Conservation (phyloP, 2,329 filamentous ascomycete genomes). For the Saccharata proteae region DNA sequence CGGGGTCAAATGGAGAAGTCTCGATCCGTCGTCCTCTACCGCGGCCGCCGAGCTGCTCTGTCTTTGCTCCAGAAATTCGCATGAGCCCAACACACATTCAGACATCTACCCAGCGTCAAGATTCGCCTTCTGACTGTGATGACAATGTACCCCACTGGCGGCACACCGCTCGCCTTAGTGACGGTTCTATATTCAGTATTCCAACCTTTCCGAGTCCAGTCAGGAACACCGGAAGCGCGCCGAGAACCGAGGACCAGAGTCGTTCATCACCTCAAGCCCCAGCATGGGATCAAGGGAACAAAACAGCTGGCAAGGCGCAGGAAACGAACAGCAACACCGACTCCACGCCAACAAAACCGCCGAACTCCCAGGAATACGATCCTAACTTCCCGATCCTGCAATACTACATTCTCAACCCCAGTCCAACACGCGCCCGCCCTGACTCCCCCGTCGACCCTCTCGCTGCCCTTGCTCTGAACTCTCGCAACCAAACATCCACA, state of each 20-base stretch:
- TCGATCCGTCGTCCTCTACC: constrained; percentile 14
- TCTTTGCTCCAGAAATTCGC: constrained; percentile 24
- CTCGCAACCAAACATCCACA: too few relatives aligned
- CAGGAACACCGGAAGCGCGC: not conserved
- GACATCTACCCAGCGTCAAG: constrained; percentile 19
- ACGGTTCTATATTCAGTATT: constrained; percentile 22
- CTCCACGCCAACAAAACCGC: too few relatives aligned
- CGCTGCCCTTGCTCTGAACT: too few relatives aligned
- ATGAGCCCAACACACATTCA: constrained; percentile 20
- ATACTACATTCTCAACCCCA: constrained; percentile 5
- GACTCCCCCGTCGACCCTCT: too few relatives aligned
- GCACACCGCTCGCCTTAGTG: constrained; percentile 16
- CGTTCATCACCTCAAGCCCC: too few relatives aligned
- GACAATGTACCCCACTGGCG: constrained; percentile 7
- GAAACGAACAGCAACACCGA: too few relatives aligned
- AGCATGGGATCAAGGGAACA: too few relatives aligned
- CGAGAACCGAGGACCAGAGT: not conserved
- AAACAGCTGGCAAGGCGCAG: too few relatives aligned
- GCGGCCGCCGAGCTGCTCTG: constrained; percentile 17
- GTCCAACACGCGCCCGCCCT: too few relatives aligned
- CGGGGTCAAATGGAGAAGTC: too few relatives aligned
- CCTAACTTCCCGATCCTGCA: constrained; percentile 13
- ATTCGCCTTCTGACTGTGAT: constrained; percentile 4
- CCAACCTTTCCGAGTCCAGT: constrained; percentile 22
- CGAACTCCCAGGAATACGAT: constrained; percentile 12